Evolutionary conservation across 2,329 filamentous ascomycete genomes (phyloP).

Genomic region (Ceratocystis colombiana): DNA sequence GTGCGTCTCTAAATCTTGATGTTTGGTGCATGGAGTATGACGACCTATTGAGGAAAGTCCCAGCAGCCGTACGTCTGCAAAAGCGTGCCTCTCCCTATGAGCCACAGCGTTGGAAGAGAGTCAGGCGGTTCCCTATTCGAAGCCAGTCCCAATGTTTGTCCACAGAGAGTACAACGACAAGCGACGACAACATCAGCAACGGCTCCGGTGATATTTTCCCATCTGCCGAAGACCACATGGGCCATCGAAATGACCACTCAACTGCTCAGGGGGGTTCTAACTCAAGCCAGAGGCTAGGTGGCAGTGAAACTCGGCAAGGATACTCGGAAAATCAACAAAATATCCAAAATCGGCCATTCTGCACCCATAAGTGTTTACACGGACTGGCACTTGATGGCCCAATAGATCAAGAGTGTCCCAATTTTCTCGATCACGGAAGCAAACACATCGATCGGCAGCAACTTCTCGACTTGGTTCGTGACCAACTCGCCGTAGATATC

Average conservation of each 20-base stretch:
- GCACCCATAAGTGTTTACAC: not conserved
- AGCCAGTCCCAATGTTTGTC: not conserved
- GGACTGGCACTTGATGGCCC: not conserved
- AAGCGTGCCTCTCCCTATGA: not conserved
- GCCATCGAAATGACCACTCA: no score
- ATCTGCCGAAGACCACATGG: no score
- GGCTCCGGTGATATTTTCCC: no score
- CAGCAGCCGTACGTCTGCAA: not conserved
- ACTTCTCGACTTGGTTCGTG: no score
- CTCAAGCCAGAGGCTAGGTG: no score
- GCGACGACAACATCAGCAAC: not conserved
- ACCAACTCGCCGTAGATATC: no score
- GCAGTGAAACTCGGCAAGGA: not conserved
- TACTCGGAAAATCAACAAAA: not conserved
- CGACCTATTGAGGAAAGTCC: not conserved
- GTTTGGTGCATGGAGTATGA: not conserved
- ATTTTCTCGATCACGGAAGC: not conserved
- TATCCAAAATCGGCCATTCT: not conserved
- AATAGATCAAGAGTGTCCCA: not conserved
- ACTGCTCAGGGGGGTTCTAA: fast-evolving
- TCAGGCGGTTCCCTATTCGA: not conserved
- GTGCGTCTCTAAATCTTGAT: not conserved
- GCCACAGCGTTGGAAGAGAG: not conserved
- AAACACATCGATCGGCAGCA: no score
- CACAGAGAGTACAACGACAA: not conserved